These are phyloP conservation scores for Lasiosphaeriaceae sp. DNA, from an alignment of 495 filamentous ascomycete species.

Conservation along the genomic window DNA sequence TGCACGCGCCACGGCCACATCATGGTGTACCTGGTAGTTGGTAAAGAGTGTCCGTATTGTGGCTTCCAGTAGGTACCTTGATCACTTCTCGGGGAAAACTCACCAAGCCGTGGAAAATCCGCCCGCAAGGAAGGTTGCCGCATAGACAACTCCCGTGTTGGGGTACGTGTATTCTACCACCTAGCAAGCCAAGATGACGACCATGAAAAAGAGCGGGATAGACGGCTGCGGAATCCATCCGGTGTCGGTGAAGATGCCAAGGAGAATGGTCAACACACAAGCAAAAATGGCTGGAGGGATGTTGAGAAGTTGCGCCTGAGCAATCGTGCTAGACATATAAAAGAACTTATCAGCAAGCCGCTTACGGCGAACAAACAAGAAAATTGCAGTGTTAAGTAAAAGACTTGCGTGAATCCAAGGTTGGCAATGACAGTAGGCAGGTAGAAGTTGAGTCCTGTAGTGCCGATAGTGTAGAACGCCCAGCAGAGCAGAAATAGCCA, in stretches of 20 bases:
- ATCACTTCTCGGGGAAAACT: no score
- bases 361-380: background rate
- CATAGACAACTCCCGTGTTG: slow-evolving; percentile 36
- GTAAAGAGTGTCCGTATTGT: background rate
- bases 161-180: slow-evolving; percentile 40
- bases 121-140: slow-evolving; percentile 38
- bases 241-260: slow-evolving; percentile 38
- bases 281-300: slow-evolving; percentile 8
- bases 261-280: background rate
- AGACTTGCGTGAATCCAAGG: slow-evolving; percentile 33
- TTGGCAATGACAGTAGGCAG: slow-evolving; percentile 42
- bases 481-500: slow-evolving; percentile 9
- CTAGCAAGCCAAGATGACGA: slow-evolving; percentile 40
- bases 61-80: background rate
- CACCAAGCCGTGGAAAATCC: slow-evolving; percentile 34
- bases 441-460: slow-evolving; percentile 41
- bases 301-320: slow-evolving; percentile 6
- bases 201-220: slow-evolving; percentile 38
- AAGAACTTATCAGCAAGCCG: background rate
- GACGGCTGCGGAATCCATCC: slow-evolving; percentile 38
- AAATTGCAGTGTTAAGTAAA: background rate
- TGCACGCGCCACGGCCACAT: slow-evolving; percentile 46
- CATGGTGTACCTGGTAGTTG: slow-evolving; percentile 24
- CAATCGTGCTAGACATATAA: slow-evolving; percentile 25
- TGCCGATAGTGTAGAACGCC: slow-evolving; percentile 37